These are phyloP conservation scores for Ramularia endophylla DNA, from an alignment of 2,329 filamentous ascomycete genomes.

Conservation along the genomic window DNA sequence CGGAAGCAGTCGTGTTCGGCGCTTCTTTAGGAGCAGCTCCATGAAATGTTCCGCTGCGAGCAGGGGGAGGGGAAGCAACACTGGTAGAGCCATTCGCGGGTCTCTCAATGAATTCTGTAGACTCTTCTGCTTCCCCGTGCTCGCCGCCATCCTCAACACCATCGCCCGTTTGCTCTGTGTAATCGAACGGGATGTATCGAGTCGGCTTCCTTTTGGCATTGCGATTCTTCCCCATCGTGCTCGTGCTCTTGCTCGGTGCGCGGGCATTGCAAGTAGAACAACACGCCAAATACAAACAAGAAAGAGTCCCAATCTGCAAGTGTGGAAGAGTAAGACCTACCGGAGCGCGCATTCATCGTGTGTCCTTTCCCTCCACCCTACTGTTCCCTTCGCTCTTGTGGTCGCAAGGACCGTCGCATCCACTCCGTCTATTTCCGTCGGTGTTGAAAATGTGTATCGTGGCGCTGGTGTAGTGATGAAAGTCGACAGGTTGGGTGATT, in stretches of 20 bases:
- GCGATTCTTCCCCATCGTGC: not conserved
- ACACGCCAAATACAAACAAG: not conserved
- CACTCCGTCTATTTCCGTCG: not conserved
- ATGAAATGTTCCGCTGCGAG: too few species aligned
- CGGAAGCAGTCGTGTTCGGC: not conserved
- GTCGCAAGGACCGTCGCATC: not conserved
- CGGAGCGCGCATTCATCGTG: constrained; percentile 7
- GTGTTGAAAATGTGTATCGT: too few species aligned
- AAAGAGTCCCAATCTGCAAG: not conserved
- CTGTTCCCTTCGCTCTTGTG: not conserved
- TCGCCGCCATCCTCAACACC: too few species aligned
- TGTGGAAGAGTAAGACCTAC: not conserved
- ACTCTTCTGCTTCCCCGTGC: too few species aligned
- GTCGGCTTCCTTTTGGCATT: not conserved
- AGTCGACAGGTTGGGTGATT: not conserved
- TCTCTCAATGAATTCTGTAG: too few species aligned
- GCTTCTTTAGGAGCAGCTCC: not conserved
- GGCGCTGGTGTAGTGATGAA: not conserved
- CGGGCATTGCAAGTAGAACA: not conserved
- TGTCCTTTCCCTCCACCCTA: not conserved
- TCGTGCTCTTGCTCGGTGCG: not conserved
- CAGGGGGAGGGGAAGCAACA: too few species aligned
- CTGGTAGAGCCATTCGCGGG: too few species aligned
- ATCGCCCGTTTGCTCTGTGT: too few species aligned
- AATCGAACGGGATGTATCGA: too few species aligned